Base-by-base conservation (phyloP, 352 stramenopile species). In the Phytophthora melonis region DNA sequence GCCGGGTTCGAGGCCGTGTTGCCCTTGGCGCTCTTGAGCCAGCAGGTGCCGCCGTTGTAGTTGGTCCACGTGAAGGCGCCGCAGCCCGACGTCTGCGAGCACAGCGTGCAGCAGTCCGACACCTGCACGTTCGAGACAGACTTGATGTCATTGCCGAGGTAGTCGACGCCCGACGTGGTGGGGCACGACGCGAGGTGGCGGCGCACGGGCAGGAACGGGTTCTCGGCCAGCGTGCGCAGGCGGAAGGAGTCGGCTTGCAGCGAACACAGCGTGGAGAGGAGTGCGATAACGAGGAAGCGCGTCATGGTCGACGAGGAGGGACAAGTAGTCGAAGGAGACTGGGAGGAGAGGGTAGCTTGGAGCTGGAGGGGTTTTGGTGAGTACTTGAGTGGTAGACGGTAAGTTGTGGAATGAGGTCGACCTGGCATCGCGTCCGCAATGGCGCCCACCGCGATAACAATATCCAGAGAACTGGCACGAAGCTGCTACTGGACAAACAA, bases 71-170 rank as follows among this genome's bases (percentile, higher is more conserved):
- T 70, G 54, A 74, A 80, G 25, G 74, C 69, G 16, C 62, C 50
- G 43, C 74, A 80, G 16, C 21, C 58, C 0, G 27, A 13, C 2
- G 65, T 72, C 27, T 71, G 50, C 30, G 63, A 68, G 63, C 78
- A 85, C 7, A 74, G 41, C 6, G 52, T 58, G 64, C 73, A 86
- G 63, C 73, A 83, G 32, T 72, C 70, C 16, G 59, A 65, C 3
- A 68, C 63, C 6, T 68, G 52, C 3, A 63, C 41, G 21, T 56
- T 64, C 25, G 30, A 55, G 11, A 67, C 66, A 49, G 39, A 49
- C n/a, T 75, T 70, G 27, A 90, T 73, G 60, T 88, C 79, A 59
- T 78, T 84, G 57, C 75, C 81, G 7, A 82, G 70, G 53, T 85
- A 90, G 66, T 89, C 83, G 43, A 84, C 66, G 34, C 71, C 78